Base-by-base conservation (phyloP, 1,139 yeast species). In the Suhomyces bolitotheri region DNA sequence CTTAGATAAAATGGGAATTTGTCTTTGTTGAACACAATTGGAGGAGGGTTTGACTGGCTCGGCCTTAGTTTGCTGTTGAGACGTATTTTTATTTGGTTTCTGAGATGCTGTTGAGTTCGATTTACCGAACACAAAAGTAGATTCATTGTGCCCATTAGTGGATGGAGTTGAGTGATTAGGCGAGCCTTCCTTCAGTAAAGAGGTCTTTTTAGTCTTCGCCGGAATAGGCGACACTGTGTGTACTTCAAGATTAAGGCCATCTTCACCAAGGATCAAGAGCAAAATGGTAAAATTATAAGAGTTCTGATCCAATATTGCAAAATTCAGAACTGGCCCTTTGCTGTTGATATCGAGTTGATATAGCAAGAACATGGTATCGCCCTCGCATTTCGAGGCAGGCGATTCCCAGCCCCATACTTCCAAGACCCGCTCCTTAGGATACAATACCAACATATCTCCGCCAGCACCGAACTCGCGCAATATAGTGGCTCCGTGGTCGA, bases 321-420 rank as follows among this genome's bases (percentile, higher is more conserved):
- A 35, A 16, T 16, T 22, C 16, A n/a, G n/a, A 9, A 27, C 24
- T 12, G 21, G 16, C 4, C 11, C 8, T 3, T 14, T 10, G 16
- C 7, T 11, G 16, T 17, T 16, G 13, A 42, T 15, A 6, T 13
- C 10, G 6, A 25, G 25, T 25, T 45, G 49, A 29, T 33, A 36
- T 17, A 39, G 22, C 38, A 73, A 56, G 42, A 60, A 61, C 29
- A 74, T 42, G 1, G 71, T 58, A 29, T 63, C 69, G 16, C 60
- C 61, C 24, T 59, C 59, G 11, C 33, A 14, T 15, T 39, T 45
- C 5, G 40, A 43, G 7, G 31, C 24, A 3, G 56, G 56, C 4
- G 66, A 69, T 2, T 49, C 29, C 80, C 80, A 75, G 43, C 70
- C 75, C 81, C 82, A 78, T 3, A 76, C 54, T 43, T 76, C 78